Evolutionary conservation across 164 flowering plant species (phyloP).

Genomic region (Platanus orientalis): DNA sequence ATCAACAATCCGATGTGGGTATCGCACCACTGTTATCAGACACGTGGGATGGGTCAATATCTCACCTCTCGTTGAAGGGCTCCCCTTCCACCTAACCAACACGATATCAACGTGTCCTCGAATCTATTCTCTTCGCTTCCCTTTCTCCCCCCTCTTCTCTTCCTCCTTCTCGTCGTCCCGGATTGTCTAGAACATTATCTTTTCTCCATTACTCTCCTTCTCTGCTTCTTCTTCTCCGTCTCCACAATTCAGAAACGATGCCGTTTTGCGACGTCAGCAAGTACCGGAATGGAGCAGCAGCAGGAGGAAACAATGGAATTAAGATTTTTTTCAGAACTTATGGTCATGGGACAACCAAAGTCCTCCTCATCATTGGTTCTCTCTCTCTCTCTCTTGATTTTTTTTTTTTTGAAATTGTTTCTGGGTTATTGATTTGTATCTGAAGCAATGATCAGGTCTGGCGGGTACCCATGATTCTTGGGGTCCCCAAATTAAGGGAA

Average conservation of each 20-base stretch:
- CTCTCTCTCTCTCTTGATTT: neutral
- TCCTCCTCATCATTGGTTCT: conserved; percentile 78
- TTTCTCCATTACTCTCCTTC: neutral
- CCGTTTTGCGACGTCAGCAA: conserved; percentile 57
- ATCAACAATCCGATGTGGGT: too few species aligned
- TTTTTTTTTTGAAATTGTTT: neutral
- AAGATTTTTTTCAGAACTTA: conserved; percentile 69
- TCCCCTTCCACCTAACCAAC: too few species aligned
- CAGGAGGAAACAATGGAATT: conserved; percentile 27
- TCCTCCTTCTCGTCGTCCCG: too few species aligned
- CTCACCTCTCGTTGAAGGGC: neutral
- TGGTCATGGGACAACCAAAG: conserved; percentile 78
- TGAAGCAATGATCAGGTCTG: conserved; percentile 49
- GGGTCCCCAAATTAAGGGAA: conserved; percentile 78
- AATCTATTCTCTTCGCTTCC: neutral
- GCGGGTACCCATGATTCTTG: conserved; percentile 90
- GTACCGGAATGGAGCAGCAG: conserved; percentile 20
- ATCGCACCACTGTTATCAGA: neutral
- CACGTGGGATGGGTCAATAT: neutral
- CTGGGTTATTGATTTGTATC: neutral
- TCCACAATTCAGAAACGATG: conserved; percentile 33
- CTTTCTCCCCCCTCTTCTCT: neutral
- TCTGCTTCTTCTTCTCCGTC: conserved; percentile 12
- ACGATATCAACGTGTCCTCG: too few species aligned
- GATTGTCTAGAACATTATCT: too few species aligned